Base-by-base conservation (phyloP, 1,139 yeast species). In the Candida tropicalis region DNA sequence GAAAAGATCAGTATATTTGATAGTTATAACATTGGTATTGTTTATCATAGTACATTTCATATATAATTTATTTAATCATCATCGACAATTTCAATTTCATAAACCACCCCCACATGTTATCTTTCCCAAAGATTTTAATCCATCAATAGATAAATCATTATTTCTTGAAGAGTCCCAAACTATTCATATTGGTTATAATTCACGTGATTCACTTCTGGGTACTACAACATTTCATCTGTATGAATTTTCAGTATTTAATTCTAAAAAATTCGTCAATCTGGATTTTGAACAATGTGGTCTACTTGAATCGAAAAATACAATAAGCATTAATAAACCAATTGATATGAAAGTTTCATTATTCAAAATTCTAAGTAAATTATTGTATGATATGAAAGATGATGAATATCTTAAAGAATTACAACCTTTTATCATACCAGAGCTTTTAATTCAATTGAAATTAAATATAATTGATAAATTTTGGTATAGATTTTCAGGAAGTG, bases 401-500 rank as follows among this genome's bases (percentile, higher is more conserved):
- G 54, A 55, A 1, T 65, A 64, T 39, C 55, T 57, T 33, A 45
- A 48, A 16, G 69, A 65, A 43, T 35, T 65, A 24, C 49, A 62
- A 5, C 65, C 64, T 1, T 60, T 56, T 42, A 59, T 65, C 42
- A 35, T 57, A 1, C 55, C 62, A 9, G 60, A 62, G 35, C 53
- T 65, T 39, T 52, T 51, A 34, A 35, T 59, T 6, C 67, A 67
- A 46, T 43, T 70, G 28, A 45, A 61, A 35, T 49, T 57, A 33
- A 57, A 60, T 8, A 60, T 64, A 12, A 60, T 61, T 9, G 66
- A 64, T 17, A 55, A 56, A 36, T 60, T 62, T 45, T 70, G 75
- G 73, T 69, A 55, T 48, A 54, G 67, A 39, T 57, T 70, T 32
- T 68, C 72, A 0, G 76, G 74, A 1, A 62, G 73, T 2, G 63